A percentile compares a stretch with the other conserved stretches of the same genome.
Conservation (phyloP, 208 protist genomes). For the Phytomonas sp. region DNA sequence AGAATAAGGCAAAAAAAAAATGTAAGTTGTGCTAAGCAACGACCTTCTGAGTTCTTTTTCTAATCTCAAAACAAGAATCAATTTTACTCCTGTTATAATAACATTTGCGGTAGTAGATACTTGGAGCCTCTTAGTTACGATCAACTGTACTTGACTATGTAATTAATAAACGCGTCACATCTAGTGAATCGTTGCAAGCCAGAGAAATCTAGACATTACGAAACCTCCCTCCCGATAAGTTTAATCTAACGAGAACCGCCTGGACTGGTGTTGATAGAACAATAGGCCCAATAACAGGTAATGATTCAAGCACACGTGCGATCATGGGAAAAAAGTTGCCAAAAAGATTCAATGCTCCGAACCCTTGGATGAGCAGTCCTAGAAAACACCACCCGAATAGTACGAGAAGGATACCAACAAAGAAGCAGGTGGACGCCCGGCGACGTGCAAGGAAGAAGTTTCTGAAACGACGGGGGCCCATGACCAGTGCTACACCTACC, state of each 20-base stretch:
- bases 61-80: not conserved
- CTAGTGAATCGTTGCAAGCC: not conserved
- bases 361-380: constrained; percentile 74
- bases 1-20: too few species aligned
- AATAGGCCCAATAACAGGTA: constrained; percentile 70
- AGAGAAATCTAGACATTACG: not conserved
- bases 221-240: not conserved
- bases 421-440: constrained; percentile 80
- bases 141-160: not conserved
- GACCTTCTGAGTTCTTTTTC: too few species aligned
- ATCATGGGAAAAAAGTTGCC: constrained; percentile 89
- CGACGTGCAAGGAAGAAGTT: constrained; percentile 73
- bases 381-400: constrained; percentile 70
- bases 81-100: not conserved
- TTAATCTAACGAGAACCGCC: not conserved
- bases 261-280: constrained; percentile 63
- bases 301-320: constrained; percentile 78
- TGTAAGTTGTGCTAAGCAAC: too few species aligned
- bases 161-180: not conserved
- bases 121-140: not conserved
- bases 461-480: constrained; percentile 64
- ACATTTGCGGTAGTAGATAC: not conserved
- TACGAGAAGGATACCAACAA: constrained; percentile 78
- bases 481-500: constrained; percentile 72
- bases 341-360: constrained; percentile 86